phyloP scores from a whole-genome alignment of 805 yeast genomes.

The Nakazawaea ernobii region DNA sequence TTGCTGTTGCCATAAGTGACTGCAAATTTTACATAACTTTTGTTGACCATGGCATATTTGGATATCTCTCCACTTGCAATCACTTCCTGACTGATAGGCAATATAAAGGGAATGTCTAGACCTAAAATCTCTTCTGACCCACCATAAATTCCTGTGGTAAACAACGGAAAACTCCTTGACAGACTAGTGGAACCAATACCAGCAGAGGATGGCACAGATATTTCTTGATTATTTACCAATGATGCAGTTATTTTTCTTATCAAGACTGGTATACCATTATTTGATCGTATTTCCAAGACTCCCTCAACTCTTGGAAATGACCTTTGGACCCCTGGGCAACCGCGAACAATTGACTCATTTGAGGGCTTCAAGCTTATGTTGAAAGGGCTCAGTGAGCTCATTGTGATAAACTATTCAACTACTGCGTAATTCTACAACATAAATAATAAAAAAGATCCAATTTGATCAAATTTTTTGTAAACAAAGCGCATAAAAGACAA shows the following conservation, averaged over 20 bases:
- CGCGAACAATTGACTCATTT: constrained; percentile 47
- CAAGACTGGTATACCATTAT: constrained; percentile 38
- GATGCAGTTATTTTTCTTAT: constrained; percentile 43
- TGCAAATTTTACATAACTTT: not conserved
- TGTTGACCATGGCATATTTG: constrained; percentile 6
- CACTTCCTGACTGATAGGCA: constrained; percentile 49
- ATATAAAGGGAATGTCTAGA: constrained; percentile 52
- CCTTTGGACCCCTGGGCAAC: constrained; percentile 66
- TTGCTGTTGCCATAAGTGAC: constrained; percentile 7
- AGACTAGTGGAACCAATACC: constrained; percentile 29
- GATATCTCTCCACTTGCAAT: constrained; percentile 40
- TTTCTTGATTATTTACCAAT: constrained; percentile 45
- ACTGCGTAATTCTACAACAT: too few species aligned
- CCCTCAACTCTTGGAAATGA: constrained; percentile 57
- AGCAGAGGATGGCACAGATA: constrained; percentile 31
- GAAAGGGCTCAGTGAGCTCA: constrained; percentile 11
- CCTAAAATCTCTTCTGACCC: constrained; percentile 42
- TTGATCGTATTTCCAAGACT: constrained; percentile 47
- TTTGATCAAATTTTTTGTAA: not conserved
- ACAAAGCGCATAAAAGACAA: not conserved
- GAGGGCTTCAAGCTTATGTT: constrained; percentile 39
- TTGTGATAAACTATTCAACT: too few species aligned
- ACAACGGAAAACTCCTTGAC: constrained; percentile 28
- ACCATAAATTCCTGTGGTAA: constrained; percentile 29
- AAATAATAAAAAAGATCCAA: too few species aligned